phyloP scores from a whole-genome alignment of 345 rosid genomes.

The Populus davidiana region DNA sequence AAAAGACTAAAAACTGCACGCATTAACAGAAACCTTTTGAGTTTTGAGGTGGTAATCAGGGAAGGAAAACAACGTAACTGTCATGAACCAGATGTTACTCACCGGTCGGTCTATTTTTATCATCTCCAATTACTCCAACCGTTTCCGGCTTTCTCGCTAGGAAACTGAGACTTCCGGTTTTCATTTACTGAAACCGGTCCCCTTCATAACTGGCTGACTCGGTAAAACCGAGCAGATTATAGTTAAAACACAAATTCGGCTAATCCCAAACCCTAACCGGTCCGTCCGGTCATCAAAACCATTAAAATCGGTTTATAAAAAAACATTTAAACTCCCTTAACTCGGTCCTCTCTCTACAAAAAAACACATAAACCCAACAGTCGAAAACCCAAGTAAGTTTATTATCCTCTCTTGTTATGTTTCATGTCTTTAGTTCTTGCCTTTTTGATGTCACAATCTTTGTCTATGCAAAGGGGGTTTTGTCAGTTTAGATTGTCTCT shows the following conservation, averaged over 20 bases:
- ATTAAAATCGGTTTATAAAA: constrained; percentile 15
- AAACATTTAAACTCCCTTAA: constrained; percentile 10
- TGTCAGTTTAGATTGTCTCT: constrained; percentile 1
- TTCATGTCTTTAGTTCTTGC: background rate
- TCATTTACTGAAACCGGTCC: constrained; percentile 26
- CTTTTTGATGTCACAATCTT: background rate
- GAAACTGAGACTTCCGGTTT: constrained; percentile 35
- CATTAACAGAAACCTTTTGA: background rate
- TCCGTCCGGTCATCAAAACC: constrained; percentile 31
- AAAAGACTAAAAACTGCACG: background rate
- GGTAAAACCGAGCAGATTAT: constrained; percentile 20
- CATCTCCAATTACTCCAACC: background rate
- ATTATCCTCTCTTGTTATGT: background rate
- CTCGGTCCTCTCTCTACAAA: constrained; percentile 25
- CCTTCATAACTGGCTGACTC: constrained; percentile 24
- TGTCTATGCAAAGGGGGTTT: background rate
- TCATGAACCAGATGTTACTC: background rate
- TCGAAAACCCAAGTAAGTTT: constrained; percentile 14
- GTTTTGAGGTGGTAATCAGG: background rate
- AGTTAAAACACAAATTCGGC: constrained; percentile 17
- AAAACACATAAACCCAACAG: background rate
- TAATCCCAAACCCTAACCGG: constrained; percentile 39
- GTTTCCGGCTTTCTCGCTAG: constrained; percentile 15
- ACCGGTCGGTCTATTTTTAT: constrained; percentile 9
- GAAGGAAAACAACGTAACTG: background rate